Base-by-base conservation (phyloP, 1,139 yeast genomes). In the Magnusiomyces clavatus region DNA sequence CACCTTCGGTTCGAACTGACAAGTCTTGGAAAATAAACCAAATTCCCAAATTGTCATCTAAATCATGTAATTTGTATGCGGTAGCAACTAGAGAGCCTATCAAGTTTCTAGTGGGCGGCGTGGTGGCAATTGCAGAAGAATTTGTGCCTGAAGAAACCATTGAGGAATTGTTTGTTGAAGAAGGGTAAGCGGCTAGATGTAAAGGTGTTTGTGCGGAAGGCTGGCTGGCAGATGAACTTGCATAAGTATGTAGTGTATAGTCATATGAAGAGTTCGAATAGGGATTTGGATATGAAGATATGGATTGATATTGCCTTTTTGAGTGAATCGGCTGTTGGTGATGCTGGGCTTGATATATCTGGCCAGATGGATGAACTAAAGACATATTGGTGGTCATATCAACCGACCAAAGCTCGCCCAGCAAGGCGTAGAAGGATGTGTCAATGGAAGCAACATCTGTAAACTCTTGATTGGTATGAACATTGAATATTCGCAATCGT, bases 11-110 rank as follows among this genome's bases (percentile, higher is more conserved):
- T 41, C 77, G 66, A n/a, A 73, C 71, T 4, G 74, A 69, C 17
- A 73, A 59, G 55, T 73, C 76, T 46, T 71, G 73, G 45, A 72
- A 57, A 3, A 73, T 67, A 55, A 73, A 73, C 77, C 77, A 73
- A 24, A 73, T 67, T 1, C 76, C 76, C 35, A 62, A 59, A 4
- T 61, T 57, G 37, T 69, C 67, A 1, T 63, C 58, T 14, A 71
- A 67, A 54, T 72, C 75, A 47, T 66, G 63, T 14, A 73, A 59
- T 54, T 70, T 71, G 57, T 64, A 67, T 2, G 74, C 74, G 39
- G 73, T 69, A 4, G 73, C 66, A 1, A 70, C 75, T 12, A 69
- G 61, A 14, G 69, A 64, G 6, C 77, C 77, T 49, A 72, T 71
- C 51, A 73, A 60, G 51, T 72, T 73, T 43, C 74, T 62, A 1